phyloP scores from a whole-genome alignment of 495 filamentous ascomycete species.

The Cenococcum geophilum region DNA sequence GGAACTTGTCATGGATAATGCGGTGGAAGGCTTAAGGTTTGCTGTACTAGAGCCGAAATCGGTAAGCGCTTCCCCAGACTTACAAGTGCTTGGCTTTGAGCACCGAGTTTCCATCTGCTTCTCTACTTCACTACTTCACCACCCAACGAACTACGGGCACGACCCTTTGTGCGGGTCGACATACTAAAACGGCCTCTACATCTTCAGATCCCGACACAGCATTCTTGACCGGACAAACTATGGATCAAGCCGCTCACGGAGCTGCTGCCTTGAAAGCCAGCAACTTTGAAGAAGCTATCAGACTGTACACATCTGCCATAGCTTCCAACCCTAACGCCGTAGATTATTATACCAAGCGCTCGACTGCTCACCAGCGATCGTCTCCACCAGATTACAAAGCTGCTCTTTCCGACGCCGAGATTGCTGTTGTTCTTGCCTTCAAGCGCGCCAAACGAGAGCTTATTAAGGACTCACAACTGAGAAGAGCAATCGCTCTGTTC shows the following conservation, averaged over 20 bases:
- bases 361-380: slow-evolving; percentile 70
- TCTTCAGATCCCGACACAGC: background rate
- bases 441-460: slow-evolving; percentile 73
- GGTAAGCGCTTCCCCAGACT: background rate
- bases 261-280: slow-evolving; percentile 57
- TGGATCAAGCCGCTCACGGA: slow-evolving; percentile 59
- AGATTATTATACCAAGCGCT: slow-evolving; percentile 80
- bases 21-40: background rate
- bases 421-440: slow-evolving; percentile 60
- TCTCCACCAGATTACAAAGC: slow-evolving; percentile 46
- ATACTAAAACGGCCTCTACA: too few species aligned
- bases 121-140: too few species aligned
- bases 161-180: too few species aligned
- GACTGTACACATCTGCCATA: slow-evolving; percentile 72
- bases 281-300: slow-evolving; percentile 62
- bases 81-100: too few species aligned
- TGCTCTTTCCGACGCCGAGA: slow-evolving; percentile 75
- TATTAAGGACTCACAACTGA: slow-evolving; percentile 73
- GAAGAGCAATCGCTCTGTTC: slow-evolving; percentile 69
- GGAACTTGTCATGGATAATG: too few species aligned
- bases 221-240: slow-evolving; percentile 26
- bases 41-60: background rate
- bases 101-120: too few species aligned
- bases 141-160: too few species aligned
- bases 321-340: slow-evolving; percentile 58